phyloP scores from a whole-genome alignment of 371 early-diverging fungal genomes.

The Mortierella sp. region DNA sequence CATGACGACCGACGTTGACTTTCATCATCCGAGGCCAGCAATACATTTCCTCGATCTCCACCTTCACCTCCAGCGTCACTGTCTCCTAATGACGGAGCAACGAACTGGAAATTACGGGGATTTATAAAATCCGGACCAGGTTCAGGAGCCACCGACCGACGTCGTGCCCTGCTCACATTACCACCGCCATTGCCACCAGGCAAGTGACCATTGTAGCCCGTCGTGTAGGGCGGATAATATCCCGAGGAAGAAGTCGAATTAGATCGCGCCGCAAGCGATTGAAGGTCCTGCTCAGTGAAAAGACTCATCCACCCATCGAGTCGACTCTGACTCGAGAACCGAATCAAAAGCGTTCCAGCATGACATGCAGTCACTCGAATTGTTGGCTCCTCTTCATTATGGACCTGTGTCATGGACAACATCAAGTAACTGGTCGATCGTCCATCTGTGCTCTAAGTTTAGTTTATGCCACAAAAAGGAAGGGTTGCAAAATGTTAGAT shows the following conservation, averaged over 20 bases:
- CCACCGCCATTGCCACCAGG: neutral
- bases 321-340: slow-evolving; percentile 16
- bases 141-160: neutral
- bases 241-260: neutral
- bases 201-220: neutral
- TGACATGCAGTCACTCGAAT: slow-evolving; percentile 16
- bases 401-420: neutral
- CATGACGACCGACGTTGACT: neutral
- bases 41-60: neutral
- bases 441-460: neutral
- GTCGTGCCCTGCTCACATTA: neutral
- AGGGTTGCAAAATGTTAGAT: neutral
- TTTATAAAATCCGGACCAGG: neutral
- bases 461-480: neutral
- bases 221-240: neutral
- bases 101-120: neutral
- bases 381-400: neutral
- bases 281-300: slow-evolving; percentile 33
- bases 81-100: neutral
- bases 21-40: neutral
- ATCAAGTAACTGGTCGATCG: neutral
- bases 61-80: neutral
- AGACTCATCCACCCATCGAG: slow-evolving; percentile 36
- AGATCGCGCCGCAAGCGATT: slow-evolving; percentile 3
- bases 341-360: slow-evolving; percentile 17